A percentile compares a stretch with the other conserved stretches of the same genome.
phyloP scores from a whole-genome alignment of 768 basidiomycete genomes.

The Coprinellus micaceus region DNA sequence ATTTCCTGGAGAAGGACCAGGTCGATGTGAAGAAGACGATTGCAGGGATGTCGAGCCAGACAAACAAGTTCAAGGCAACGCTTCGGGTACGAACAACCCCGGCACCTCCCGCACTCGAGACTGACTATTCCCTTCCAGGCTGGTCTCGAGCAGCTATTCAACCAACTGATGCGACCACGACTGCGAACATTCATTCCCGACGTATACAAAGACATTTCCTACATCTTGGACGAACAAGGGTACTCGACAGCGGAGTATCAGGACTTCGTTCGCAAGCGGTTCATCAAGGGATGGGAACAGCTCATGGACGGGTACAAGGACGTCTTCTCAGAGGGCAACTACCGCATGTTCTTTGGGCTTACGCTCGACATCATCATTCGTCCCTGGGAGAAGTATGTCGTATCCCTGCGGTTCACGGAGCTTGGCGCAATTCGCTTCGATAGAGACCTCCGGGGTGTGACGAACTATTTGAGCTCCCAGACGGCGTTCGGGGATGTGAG shows the following conservation, averaged over 20 bases:
- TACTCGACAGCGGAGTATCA: constrained; percentile 83
- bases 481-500: constrained; percentile 86
- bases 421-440: constrained; percentile 96
- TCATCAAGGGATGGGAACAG: constrained; percentile 83
- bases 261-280: constrained; percentile 85
- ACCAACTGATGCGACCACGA: constrained; percentile 86
- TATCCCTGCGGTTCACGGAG: constrained; percentile 86
- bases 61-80: constrained; percentile 63
- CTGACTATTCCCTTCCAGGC: constrained; percentile 37
- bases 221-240: constrained; percentile 83
- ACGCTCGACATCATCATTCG: constrained; percentile 85
- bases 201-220: constrained; percentile 86
- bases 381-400: constrained; percentile 91
- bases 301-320: constrained; percentile 90
- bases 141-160: constrained; percentile 92
- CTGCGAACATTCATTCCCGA: constrained; percentile 81
- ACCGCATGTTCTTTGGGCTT: constrained; percentile 79
- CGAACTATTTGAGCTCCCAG: constrained; percentile 80
- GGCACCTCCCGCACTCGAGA: constrained; percentile 2
- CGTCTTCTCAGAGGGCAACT: constrained; percentile 84
- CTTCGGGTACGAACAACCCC: constrained; percentile 52
- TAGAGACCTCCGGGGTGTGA: constrained; percentile 81
- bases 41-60: constrained; percentile 48
- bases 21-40: constrained; percentile 45
- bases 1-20: constrained; percentile 63